These are phyloP conservation scores for Verticillium nubilum DNA, from an alignment of 2,329 filamentous ascomycete species.

Conservation along the genomic window DNA sequence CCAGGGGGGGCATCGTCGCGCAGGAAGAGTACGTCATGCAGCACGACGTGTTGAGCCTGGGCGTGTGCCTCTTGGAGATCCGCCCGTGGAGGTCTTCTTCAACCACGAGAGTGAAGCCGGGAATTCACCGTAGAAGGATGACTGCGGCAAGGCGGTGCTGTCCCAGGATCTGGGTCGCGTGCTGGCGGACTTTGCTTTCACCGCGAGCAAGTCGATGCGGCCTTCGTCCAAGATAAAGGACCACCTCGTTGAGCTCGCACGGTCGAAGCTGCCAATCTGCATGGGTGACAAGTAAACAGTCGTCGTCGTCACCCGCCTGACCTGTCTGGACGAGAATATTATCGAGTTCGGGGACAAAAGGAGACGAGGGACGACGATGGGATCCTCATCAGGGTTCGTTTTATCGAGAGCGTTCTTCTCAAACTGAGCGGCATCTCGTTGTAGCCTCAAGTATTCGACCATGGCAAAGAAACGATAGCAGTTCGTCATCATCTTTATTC, in stretches of 20 bases:
- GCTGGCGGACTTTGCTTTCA: background rate
- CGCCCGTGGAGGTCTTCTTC: slow-evolving; percentile 38
- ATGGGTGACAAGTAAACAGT: slow-evolving; percentile 15
- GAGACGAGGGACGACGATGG: slow-evolving; percentile 22
- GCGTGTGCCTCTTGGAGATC: slow-evolving; percentile 47
- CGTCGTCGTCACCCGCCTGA: slow-evolving; percentile 25
- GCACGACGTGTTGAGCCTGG: slow-evolving; percentile 52
- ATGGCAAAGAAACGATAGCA: background rate
- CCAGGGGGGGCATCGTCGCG: slow-evolving; percentile 27
- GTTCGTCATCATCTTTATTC: background rate
- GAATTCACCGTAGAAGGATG: background rate
- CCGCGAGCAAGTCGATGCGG: background rate
- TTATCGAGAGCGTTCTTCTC: slow-evolving; percentile 16
- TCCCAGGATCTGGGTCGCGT: background rate
- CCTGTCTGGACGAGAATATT: slow-evolving; percentile 24
- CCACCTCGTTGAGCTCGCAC: slow-evolving; percentile 12
- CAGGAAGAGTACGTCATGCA: slow-evolving; percentile 40
- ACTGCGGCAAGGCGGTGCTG: background rate
- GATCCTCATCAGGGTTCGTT: slow-evolving; percentile 19
- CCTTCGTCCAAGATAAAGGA: slow-evolving; percentile 3
- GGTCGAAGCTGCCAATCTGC: slow-evolving; percentile 8
- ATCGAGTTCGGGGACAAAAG: slow-evolving; percentile 22
- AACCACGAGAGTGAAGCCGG: slow-evolving; percentile 5
- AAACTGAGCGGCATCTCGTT: background rate
- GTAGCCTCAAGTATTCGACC: background rate